Conservation (phyloP, 2,329 filamentous ascomycete genomes). For the Thelonectria blattea region DNA sequence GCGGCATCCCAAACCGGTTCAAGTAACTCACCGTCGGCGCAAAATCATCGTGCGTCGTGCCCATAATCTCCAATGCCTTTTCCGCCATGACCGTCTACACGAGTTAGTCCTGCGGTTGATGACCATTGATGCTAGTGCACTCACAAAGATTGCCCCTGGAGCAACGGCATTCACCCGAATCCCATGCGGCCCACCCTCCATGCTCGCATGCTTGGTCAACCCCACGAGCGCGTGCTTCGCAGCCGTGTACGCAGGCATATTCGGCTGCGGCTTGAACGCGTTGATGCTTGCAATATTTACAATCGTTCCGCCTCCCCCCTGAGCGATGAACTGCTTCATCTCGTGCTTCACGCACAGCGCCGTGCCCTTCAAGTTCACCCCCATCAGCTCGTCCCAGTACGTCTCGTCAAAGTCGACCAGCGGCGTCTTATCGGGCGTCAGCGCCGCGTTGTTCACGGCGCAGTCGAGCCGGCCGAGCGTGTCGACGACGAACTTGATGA, state of each 20-base stretch:
- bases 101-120: not conserved
- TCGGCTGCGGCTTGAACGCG: slow-evolving; percentile 32
- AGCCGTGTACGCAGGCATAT: slow-evolving; percentile 41
- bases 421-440: slow-evolving; percentile 28
- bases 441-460: slow-evolving; percentile 28
- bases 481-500: slow-evolving; percentile 27
- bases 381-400: slow-evolving; percentile 29
- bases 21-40: slow-evolving; percentile 26
- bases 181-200: slow-evolving; percentile 43
- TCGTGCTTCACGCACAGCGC: slow-evolving; percentile 31
- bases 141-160: slow-evolving; percentile 28
- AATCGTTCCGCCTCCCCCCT: slow-evolving; percentile 46
- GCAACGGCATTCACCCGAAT: slow-evolving; percentile 32
- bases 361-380: slow-evolving; percentile 31
- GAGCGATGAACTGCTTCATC: slow-evolving; percentile 35
- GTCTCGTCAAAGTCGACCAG: slow-evolving; percentile 28
- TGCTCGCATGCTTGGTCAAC: slow-evolving; percentile 46
- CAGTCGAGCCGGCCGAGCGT: slow-evolving; percentile 27
- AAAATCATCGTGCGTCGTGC: slow-evolving; percentile 29
- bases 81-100: slow-evolving; percentile 24
- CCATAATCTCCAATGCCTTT: slow-evolving; percentile 27
- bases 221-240: slow-evolving; percentile 49
- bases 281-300: slow-evolving; percentile 51
- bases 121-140: slow-evolving; percentile 1
- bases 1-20: slow-evolving; percentile 23